These are phyloP conservation scores for Astrephomene gubernaculifera DNA, from an alignment of 139 green algal genomes.

Conservation along the genomic window DNA sequence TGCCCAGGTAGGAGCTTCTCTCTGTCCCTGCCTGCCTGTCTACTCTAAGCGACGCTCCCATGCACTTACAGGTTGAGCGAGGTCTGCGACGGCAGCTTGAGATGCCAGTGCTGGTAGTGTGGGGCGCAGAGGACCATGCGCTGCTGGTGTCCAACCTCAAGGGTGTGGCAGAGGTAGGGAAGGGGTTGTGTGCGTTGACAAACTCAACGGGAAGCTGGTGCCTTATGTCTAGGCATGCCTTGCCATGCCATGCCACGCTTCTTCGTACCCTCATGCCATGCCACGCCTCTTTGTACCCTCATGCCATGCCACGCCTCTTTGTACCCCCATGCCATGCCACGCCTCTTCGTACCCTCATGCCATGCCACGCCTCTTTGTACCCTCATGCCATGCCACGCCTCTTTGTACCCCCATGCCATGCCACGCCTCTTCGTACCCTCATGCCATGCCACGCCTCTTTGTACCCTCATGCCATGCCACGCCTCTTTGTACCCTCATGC, in stretches of 20 bases:
- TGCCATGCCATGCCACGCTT: background rate
- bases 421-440: too few relatives aligned
- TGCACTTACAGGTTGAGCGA: conserved; percentile 17
- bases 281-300: background rate
- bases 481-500: too few relatives aligned
- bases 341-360: too few relatives aligned
- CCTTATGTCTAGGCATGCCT: background rate
- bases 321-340: background rate
- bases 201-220: background rate
- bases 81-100: conserved; percentile 26
- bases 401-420: too few relatives aligned
- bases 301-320: background rate
- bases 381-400: too few relatives aligned
- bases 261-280: background rate
- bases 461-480: too few relatives aligned
- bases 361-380: too few relatives aligned
- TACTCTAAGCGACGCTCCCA: too few relatives aligned
- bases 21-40: too few relatives aligned
- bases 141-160: conserved; percentile 46
- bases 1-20: too few relatives aligned
- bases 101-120: conserved; percentile 59
- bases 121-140: conserved; percentile 56
- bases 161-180: conserved; percentile 36
- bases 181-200: too few relatives aligned
- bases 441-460: too few relatives aligned